A percentile compares a stretch with the other conserved stretches of the same genome.
These are phyloP conservation scores for Magnolia officinalis DNA, from an alignment of 164 flowering plant species.

Conservation along the genomic window DNA sequence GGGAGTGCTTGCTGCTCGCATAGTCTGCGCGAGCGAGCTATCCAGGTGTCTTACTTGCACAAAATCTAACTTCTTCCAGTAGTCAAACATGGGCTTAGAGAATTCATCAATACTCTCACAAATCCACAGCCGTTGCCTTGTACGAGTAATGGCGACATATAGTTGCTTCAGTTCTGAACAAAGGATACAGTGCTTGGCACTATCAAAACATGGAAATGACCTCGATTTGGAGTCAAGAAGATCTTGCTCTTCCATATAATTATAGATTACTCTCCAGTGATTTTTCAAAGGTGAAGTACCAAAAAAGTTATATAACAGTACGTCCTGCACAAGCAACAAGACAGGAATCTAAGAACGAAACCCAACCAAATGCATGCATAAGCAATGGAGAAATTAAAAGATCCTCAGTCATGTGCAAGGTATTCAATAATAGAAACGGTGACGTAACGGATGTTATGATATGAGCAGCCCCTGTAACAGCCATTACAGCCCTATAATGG, in stretches of 20 bases:
- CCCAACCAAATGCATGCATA: no score
- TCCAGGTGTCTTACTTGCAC: conserved; percentile 53
- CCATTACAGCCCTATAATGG: no score
- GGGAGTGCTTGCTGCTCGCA: conserved; percentile 60
- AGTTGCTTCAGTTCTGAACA: conserved; percentile 82
- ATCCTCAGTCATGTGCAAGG: no score
- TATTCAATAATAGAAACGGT: no score
- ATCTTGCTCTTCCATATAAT: conserved; percentile 49
- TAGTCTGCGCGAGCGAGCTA: conserved; percentile 50
- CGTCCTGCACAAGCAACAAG: conserved; percentile 50
- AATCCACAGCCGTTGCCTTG: conserved; percentile 79
- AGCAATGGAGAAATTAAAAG: no score
- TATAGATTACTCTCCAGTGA: conserved; percentile 76
- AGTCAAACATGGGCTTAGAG: conserved; percentile 64
- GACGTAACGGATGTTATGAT: no score
- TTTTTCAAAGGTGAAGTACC: conserved; percentile 58
- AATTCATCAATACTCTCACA: conserved; percentile 54
- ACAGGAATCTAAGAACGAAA: neutral
- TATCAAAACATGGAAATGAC: conserved; percentile 44
- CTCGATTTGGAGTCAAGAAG: conserved; percentile 28
- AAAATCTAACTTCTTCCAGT: conserved; percentile 56
- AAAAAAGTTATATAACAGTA: conserved; percentile 70
- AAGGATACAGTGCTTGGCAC: conserved; percentile 49
- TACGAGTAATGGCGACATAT: conserved; percentile 86
- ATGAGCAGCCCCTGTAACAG: no score